phyloP scores from a whole-genome alignment of 2,329 filamentous ascomycete species.

The Hyphodiscus sp. region DNA sequence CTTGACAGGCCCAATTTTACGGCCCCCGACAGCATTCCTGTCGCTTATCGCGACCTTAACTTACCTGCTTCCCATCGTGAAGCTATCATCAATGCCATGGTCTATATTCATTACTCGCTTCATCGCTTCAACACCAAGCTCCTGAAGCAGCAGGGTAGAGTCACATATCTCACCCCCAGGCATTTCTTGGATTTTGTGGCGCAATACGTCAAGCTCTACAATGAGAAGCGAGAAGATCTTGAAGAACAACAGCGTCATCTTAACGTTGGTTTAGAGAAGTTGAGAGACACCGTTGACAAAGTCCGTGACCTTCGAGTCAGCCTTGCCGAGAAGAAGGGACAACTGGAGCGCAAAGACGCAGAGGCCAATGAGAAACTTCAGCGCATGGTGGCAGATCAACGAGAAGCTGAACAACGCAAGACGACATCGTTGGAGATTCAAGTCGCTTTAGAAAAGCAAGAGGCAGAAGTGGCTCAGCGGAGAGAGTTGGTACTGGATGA shows the following conservation, averaged over 20 bases:
- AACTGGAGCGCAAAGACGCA: conserved; percentile 86
- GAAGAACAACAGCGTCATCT: conserved; percentile 98
- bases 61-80: conserved; percentile 88
- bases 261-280: conserved; percentile 95
- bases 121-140: conserved; percentile 84
- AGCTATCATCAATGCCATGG: conserved; percentile 95
- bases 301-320: conserved; percentile 87
- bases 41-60: conserved; percentile 79
- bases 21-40: conserved; percentile 84
- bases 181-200: conserved; percentile 98
- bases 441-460: conserved; percentile 78
- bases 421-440: conserved; percentile 84
- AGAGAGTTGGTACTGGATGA: conserved; percentile 81
- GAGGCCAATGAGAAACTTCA: conserved; percentile 97
- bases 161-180: conserved; percentile 88
- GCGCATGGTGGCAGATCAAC: conserved; percentile 93
- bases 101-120: conserved; percentile 94
- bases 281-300: conserved; percentile 94
- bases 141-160: conserved; percentile 83
- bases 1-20: conserved; percentile 80
- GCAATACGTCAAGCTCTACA: conserved; percentile 95
- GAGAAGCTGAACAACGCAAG: conserved; percentile 88
- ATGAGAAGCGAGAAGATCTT: conserved; percentile 95
- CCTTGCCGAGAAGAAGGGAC: conserved; percentile 87
- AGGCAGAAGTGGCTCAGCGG: conserved; percentile 76